These are phyloP conservation scores for Xylaria sp. DNA, from an alignment of 2,329 filamentous ascomycete genomes.

Conservation along the genomic window DNA sequence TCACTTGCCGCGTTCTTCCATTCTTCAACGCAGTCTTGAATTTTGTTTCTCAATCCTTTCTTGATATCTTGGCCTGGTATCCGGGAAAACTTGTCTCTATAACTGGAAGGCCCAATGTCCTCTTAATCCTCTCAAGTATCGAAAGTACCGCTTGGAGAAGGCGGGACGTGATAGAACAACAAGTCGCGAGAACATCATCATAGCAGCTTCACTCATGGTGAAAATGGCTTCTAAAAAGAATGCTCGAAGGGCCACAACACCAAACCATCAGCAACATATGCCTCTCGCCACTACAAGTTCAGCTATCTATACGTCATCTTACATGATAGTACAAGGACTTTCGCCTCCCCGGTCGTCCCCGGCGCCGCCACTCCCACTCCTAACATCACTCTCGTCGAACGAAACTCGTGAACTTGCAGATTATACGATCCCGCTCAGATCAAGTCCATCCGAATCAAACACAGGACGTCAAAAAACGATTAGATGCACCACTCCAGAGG, in stretches of 20 bases:
- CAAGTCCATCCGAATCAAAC: too few species aligned
- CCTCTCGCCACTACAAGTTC: background rate
- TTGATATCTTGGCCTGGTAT: too few species aligned
- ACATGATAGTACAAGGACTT: background rate
- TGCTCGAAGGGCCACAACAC: background rate
- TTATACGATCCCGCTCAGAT: too few species aligned
- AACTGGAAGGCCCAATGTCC: too few species aligned
- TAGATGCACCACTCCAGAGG: too few species aligned
- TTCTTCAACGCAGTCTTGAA: too few species aligned
- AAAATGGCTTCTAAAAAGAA: background rate
- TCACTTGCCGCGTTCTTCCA: too few species aligned
- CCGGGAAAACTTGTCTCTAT: too few species aligned
- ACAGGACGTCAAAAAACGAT: background rate
- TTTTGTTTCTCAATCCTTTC: too few species aligned
- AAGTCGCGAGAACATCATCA: background rate
- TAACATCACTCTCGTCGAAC: background rate
- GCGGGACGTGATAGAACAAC: background rate
- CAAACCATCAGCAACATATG: background rate
- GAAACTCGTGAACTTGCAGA: too few species aligned
- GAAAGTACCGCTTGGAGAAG: too few species aligned
- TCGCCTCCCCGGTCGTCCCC: constrained; percentile 6
- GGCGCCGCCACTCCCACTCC: background rate
- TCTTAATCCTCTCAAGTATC: too few species aligned
- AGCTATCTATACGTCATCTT: background rate
- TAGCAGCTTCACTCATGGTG: background rate